Evolutionary conservation across 345 rosid species (phyloP).

Genomic region (Erysimum cheiranthoides): DNA sequence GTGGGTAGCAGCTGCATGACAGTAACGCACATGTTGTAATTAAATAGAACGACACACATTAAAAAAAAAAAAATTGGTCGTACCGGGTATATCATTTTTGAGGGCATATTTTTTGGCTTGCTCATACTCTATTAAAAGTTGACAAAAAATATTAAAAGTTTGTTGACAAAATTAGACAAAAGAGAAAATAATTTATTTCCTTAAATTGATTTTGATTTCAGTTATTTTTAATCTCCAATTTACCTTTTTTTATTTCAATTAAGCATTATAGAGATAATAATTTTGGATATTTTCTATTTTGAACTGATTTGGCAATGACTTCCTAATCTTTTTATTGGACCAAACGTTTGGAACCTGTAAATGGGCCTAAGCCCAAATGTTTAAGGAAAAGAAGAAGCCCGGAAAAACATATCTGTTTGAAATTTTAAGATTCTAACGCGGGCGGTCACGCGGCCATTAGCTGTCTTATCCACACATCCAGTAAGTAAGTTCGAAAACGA

Average conservation of each 20-base stretch:
- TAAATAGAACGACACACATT: not conserved
- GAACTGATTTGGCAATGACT: too few species aligned
- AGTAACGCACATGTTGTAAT: not conserved
- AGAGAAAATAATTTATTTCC: too few species aligned
- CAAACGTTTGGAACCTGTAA: too few species aligned
- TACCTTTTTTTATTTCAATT: too few species aligned
- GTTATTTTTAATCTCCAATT: too few species aligned
- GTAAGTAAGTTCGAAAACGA: slow-evolving; percentile 35
- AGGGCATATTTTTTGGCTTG: not conserved
- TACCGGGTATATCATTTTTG: not conserved
- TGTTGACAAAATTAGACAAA: too few species aligned
- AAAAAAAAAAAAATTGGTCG: not conserved
- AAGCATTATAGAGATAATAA: too few species aligned
- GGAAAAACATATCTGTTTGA: not conserved
- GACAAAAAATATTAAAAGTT: too few species aligned
- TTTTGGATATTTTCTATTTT: too few species aligned
- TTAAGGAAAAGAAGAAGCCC: not conserved
- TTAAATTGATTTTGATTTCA: too few species aligned
- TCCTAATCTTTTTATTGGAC: too few species aligned
- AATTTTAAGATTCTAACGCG: slow-evolving; percentile 3
- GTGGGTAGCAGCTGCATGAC: not conserved
- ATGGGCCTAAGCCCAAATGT: slow-evolving; percentile 10
- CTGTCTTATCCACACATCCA: slow-evolving; percentile 33
- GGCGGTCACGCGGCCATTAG: slow-evolving; percentile 42
- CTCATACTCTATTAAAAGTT: not conserved